These are phyloP conservation scores for Psidium friedrichsthalianum DNA, from an alignment of 345 rosid genomes.

Conservation along the genomic window DNA sequence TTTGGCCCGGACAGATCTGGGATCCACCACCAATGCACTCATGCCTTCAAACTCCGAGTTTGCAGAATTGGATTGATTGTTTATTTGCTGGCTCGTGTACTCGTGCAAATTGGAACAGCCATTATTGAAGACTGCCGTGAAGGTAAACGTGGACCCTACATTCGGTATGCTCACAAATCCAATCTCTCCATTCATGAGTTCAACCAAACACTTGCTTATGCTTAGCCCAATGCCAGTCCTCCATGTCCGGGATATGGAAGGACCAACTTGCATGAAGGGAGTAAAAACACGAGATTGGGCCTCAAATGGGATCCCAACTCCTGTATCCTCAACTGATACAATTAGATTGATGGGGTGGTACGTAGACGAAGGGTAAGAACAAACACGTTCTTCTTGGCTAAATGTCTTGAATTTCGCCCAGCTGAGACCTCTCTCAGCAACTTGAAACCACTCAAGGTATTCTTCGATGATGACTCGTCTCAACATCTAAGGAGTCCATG, in stretches of 20 bases:
- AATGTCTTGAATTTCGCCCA: constrained; percentile 63
- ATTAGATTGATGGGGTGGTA: constrained; percentile 39
- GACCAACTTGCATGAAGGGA: constrained; percentile 91
- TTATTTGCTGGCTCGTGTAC: constrained; percentile 29
- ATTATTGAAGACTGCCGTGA: constrained; percentile 63
- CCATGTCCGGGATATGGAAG: constrained; percentile 85
- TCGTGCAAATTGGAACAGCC: constrained; percentile 32
- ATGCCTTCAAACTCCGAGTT: constrained; percentile 51
- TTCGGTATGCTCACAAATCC: constrained; percentile 75
- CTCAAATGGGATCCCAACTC: constrained; percentile 83
- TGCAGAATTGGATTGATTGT: constrained; percentile 19
- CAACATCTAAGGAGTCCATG: constrained; percentile 34
- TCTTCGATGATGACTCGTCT: constrained; percentile 29
- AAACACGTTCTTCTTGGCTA: constrained; percentile 27
- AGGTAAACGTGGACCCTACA: constrained; percentile 85
- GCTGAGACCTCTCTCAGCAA: constrained; percentile 62
- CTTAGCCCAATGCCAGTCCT: constrained; percentile 92
- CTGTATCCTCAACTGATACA: constrained; percentile 95
- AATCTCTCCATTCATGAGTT: constrained; percentile 86
- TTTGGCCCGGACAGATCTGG: constrained; percentile 57
- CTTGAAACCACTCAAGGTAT: constrained; percentile 83
- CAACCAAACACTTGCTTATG: constrained; percentile 90
- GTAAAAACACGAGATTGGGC: constrained; percentile 86
- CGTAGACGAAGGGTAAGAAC: constrained; percentile 20
- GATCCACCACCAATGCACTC: constrained; percentile 72